Percentiles rank a stretch among this genome's conserved stretches.
Conservation (phyloP, 305 asterid genomes). For the Fraxinus angustifolia region DNA sequence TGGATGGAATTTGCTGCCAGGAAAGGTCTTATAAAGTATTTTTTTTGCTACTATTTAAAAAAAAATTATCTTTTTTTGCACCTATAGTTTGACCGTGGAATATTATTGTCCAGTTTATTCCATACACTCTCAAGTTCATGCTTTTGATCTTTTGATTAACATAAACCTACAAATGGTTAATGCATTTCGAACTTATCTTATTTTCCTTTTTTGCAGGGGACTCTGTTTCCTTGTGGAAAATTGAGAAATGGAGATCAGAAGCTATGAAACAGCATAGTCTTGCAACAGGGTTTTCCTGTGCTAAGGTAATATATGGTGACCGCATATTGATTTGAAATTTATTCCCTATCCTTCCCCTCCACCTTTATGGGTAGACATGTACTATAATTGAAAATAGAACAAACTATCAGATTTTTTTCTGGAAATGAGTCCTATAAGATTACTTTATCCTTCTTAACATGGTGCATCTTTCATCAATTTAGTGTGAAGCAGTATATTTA, state of each 20-base stretch:
- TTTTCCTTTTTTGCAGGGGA: slow-evolving; percentile 50
- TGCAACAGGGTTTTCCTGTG: slow-evolving; percentile 85
- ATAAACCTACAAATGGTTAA: slow-evolving; percentile 7
- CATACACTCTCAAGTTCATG: not conserved
- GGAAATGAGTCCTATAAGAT: slow-evolving; percentile 7
- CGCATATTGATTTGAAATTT: not conserved
- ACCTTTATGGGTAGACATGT: not conserved
- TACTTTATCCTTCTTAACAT: not conserved
- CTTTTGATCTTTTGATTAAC: slow-evolving; percentile 3
- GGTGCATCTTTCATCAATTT: not conserved
- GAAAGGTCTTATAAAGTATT: slow-evolving; percentile 45
- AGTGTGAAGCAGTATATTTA: not conserved
- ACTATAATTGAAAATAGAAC: not conserved
- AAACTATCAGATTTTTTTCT: not conserved
- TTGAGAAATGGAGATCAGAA: slow-evolving; percentile 74
- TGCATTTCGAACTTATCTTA: not conserved
- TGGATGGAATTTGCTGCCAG: slow-evolving; percentile 92
- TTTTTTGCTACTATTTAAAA: not conserved
- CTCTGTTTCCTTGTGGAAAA: slow-evolving; percentile 73
- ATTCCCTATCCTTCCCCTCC: not conserved
- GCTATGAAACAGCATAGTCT: slow-evolving; percentile 65
- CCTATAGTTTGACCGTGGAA: not conserved
- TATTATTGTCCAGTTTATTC: slow-evolving; percentile 10
- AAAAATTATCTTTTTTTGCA: not conserved
- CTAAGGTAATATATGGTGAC: slow-evolving; percentile 61